Conservation (phyloP, 192 early-diverging fungal genomes). For the Gaertneriomyces sp. region DNA sequence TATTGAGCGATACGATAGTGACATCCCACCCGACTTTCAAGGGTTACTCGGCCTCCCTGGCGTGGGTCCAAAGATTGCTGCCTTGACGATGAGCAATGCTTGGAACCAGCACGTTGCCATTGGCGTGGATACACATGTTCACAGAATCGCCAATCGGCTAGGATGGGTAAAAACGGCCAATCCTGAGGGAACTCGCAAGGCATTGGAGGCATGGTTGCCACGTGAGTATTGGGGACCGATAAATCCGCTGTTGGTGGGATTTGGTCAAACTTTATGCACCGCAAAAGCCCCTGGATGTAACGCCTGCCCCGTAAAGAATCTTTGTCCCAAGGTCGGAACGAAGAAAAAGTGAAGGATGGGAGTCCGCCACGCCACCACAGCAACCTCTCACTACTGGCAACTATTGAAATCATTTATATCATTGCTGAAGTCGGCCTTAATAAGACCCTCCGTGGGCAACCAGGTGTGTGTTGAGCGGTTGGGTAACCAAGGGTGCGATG, state of each 20-base stretch:
- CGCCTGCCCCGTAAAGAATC: constrained; percentile 72
- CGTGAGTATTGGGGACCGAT: constrained; percentile 79
- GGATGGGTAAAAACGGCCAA: constrained; percentile 79
- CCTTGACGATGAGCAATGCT: constrained; percentile 76
- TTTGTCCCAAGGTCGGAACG: constrained; percentile 47
- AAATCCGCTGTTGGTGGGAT: constrained; percentile 87
- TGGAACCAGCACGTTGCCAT: constrained; percentile 86
- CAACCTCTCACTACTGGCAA: too few relatives aligned
- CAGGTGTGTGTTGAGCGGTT: too few relatives aligned
- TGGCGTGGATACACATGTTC: constrained; percentile 94
- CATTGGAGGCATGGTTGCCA: constrained; percentile 79
- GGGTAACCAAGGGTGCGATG: too few relatives aligned
- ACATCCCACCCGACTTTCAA: constrained; percentile 80
- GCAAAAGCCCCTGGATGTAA: constrained; percentile 71
- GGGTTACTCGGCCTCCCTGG: constrained; percentile 78
- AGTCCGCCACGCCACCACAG: not conserved
- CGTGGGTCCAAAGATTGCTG: constrained; percentile 92
- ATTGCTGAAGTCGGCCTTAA: too few relatives aligned
- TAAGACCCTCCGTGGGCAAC: too few relatives aligned
- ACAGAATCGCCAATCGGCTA: constrained; percentile 82
- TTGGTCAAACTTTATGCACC: constrained; percentile 80
- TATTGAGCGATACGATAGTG: constrained; percentile 65
- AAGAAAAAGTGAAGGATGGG: constrained; percentile 8
- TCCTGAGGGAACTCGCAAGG: constrained; percentile 77
- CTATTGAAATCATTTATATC: too few relatives aligned